Percentiles rank a stretch among this genome's conserved stretches.
Evolutionary conservation across 371 early-diverging fungal genomes (phyloP).

Genomic region (Actinomucor elegans): DNA sequence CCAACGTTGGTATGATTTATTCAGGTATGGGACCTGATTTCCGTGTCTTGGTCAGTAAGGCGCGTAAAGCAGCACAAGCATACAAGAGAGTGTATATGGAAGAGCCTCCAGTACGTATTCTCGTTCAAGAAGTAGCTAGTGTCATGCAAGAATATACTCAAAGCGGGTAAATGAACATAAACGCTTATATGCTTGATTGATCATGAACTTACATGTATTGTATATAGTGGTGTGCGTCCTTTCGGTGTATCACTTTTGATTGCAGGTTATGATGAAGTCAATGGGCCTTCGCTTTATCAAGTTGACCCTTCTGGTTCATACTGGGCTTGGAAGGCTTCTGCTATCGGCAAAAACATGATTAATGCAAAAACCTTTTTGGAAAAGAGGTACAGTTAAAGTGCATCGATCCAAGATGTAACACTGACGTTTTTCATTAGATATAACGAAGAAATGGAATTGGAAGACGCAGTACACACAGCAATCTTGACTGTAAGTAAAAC

Average conservation of each 20-base stretch:
- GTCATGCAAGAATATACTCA: slow-evolving; percentile 99
- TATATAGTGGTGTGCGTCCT: slow-evolving; percentile 93
- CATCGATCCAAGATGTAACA: too few relatives aligned
- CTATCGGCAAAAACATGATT: slow-evolving; percentile 98
- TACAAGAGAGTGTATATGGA: slow-evolving; percentile 93
- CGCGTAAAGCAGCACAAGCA: slow-evolving; percentile 94
- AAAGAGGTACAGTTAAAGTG: slow-evolving; percentile 90
- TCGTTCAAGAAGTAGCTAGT: slow-evolving; percentile 94
- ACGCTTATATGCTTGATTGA: background rate
- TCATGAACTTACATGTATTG: too few relatives aligned
- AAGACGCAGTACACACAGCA: slow-evolving; percentile 98
- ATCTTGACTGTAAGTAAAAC: slow-evolving; percentile 81
- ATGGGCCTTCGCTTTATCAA: slow-evolving; percentile 93
- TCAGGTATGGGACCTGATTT: slow-evolving; percentile 99
- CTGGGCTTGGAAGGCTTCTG: slow-evolving; percentile 98
- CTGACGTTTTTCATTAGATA: slow-evolving; percentile 57
- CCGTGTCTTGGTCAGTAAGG: slow-evolving; percentile 92
- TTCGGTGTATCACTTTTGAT: slow-evolving; percentile 98
- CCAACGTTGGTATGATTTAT: slow-evolving; percentile 96
- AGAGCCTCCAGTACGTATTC: slow-evolving; percentile 90
- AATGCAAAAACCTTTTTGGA: slow-evolving; percentile 98
- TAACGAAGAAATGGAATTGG: slow-evolving; percentile 91
- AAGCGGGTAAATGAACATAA: slow-evolving; percentile 71
- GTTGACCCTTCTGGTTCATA: slow-evolving; percentile 99
- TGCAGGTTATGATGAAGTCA: slow-evolving; percentile 90